Conservation (phyloP, 257 asterid species). For the Solanum chaucha region DNA sequence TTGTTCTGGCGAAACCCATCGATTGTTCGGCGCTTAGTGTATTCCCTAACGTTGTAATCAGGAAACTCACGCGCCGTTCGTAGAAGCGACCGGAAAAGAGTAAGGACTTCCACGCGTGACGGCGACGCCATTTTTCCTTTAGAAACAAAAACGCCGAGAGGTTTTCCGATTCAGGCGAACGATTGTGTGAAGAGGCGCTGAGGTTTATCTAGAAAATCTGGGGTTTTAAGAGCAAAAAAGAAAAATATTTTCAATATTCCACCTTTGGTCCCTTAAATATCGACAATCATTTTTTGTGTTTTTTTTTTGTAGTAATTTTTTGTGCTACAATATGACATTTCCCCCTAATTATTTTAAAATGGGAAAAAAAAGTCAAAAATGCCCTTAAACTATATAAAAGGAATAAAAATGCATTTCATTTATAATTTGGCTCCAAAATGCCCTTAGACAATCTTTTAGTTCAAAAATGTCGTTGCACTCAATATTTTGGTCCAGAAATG, state of each 20-base stretch:
- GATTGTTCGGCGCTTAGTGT: conserved; percentile 69
- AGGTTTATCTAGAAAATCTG: neutral
- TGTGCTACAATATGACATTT: too few relatives aligned
- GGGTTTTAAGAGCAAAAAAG: neutral
- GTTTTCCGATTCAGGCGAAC: neutral
- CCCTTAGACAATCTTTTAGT: too few relatives aligned
- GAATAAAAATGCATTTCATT: too few relatives aligned
- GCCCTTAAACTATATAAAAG: too few relatives aligned
- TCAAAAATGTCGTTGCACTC: too few relatives aligned
- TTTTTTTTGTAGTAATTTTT: too few relatives aligned
- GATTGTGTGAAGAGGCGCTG: neutral
- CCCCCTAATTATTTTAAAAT: too few relatives aligned
- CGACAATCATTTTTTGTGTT: neutral
- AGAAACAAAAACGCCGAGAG: neutral
- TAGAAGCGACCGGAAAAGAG: conserved; percentile 64
- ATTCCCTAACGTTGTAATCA: conserved; percentile 86
- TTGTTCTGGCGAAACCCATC: conserved; percentile 75
- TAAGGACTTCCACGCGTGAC: conserved; percentile 51
- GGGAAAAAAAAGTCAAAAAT: too few relatives aligned
- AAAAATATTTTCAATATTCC: neutral
- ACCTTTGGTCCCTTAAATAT: neutral
- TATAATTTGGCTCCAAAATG: too few relatives aligned
- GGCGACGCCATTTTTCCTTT: conserved; percentile 36
- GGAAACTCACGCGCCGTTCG: conserved; percentile 63
- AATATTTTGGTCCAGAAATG: too few relatives aligned